Percentiles rank a stretch among this genome's conserved stretches.
Evolutionary conservation across 345 rosid species (phyloP).

Genomic region (Durio zibethinus): DNA sequence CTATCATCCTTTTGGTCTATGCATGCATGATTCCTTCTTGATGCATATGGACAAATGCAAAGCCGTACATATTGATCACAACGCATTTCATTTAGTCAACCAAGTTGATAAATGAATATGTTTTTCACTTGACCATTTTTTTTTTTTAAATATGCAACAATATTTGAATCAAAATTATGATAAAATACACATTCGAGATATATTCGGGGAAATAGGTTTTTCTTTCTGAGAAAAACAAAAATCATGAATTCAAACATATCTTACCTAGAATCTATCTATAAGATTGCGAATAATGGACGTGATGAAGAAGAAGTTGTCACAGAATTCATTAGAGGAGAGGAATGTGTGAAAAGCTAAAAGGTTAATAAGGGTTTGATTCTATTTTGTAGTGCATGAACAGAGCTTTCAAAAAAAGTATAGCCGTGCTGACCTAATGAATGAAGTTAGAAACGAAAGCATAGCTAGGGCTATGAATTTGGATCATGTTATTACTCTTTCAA

Average conservation of each 20-base stretch:
- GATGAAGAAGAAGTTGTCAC: background rate
- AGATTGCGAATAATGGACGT: background rate
- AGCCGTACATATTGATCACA: background rate
- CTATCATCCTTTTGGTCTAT: background rate
- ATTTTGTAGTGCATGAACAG: background rate
- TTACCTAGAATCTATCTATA: background rate
- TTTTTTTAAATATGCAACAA: background rate
- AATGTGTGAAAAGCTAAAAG: background rate
- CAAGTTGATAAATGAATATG: background rate
- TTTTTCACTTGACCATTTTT: background rate
- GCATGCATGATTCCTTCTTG: background rate
- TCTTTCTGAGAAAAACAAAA: background rate
- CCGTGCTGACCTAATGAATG: constrained; percentile 1
- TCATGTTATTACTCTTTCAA: background rate
- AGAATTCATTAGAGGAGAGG: background rate
- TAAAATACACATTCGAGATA: background rate
- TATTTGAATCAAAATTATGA: too few species aligned
- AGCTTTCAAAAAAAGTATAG: background rate
- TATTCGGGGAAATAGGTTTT: background rate
- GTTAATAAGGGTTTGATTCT: background rate
- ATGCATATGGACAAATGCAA: background rate
- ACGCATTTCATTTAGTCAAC: background rate
- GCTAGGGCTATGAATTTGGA: background rate
- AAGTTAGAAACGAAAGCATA: background rate
- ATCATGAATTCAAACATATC: background rate